These are phyloP conservation scores for Huntiella abstrusa DNA, from an alignment of 2,329 filamentous ascomycete species.

Conservation along the genomic window DNA sequence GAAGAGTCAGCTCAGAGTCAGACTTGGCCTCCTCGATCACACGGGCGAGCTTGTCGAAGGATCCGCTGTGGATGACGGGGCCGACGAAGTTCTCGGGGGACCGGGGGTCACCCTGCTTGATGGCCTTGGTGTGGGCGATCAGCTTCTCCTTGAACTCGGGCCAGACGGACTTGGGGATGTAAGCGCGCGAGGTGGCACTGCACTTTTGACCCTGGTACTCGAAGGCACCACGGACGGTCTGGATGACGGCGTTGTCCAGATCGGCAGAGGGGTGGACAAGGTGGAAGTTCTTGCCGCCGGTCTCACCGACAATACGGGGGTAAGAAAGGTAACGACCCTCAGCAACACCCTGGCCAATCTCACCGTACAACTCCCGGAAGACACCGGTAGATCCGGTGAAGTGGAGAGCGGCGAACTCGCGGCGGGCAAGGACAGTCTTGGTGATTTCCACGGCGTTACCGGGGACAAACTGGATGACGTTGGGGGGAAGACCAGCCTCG, in stretches of 20 bases:
- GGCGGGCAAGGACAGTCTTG: constrained; percentile 54
- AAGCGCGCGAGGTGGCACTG: constrained; percentile 63
- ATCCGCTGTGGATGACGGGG: constrained; percentile 65
- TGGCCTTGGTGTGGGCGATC: constrained; percentile 45
- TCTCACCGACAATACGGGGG: constrained; percentile 77
- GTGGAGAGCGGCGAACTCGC: constrained; percentile 74
- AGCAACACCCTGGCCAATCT: constrained; percentile 65
- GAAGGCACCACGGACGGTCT: constrained; percentile 73
- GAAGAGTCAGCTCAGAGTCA: constrained; percentile 51
- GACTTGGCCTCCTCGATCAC: constrained; percentile 67
- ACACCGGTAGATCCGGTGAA: constrained; percentile 87
- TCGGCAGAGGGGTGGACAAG: constrained; percentile 62
- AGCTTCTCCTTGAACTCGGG: constrained; percentile 50
- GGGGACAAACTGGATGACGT: constrained; percentile 87
- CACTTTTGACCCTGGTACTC: constrained; percentile 89
- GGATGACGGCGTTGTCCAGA: constrained; percentile 56
- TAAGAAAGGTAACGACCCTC: constrained; percentile 71
- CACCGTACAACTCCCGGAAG: constrained; percentile 73
- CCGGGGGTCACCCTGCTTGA: constrained; percentile 50
- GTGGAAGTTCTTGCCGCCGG: constrained; percentile 88
- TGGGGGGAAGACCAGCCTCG: constrained; percentile 73
- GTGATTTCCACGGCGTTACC: constrained; percentile 76
- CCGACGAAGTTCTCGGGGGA: constrained; percentile 67
- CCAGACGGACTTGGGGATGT: constrained; percentile 60
- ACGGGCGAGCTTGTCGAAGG: constrained; percentile 61